A percentile compares a stretch with the other conserved stretches of the same genome.
phyloP scores from a whole-genome alignment of 768 basidiomycete species.

The Boletus tomentosulus region DNA sequence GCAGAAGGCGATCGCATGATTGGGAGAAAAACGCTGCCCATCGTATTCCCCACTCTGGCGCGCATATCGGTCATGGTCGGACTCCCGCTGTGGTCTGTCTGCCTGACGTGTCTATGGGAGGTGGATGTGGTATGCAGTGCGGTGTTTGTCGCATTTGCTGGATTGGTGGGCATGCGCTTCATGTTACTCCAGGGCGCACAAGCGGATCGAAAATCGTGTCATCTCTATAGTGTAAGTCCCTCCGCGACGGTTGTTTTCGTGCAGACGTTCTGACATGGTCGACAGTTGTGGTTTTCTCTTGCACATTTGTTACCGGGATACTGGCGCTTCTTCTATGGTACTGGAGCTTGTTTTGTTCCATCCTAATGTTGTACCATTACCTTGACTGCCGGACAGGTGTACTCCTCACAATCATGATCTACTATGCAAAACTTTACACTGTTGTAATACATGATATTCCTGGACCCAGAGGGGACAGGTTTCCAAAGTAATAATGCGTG shows the following conservation, averaged over 20 bases:
- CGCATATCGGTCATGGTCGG: slow-evolving; percentile 25
- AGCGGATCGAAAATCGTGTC: slow-evolving; percentile 28
- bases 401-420: background rate
- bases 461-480: too few relatives aligned
- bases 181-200: slow-evolving; percentile 17
- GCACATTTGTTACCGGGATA: slow-evolving; percentile 30
- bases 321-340: slow-evolving; percentile 25
- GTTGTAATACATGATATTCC: slow-evolving; percentile 5
- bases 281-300: slow-evolving; percentile 30
- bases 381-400: slow-evolving; percentile 5
- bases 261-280: background rate
- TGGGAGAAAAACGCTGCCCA: slow-evolving; percentile 42
- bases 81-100: slow-evolving; percentile 30
- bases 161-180: slow-evolving; percentile 24
- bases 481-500: too few relatives aligned
- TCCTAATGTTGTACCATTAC: slow-evolving; percentile 10
- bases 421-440: background rate
- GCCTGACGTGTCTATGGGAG: slow-evolving; percentile 24
- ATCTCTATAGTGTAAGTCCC: slow-evolving; percentile 29
- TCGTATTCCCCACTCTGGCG: slow-evolving; percentile 35
- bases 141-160: slow-evolving; percentile 24
- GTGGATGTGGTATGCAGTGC: slow-evolving; percentile 25
- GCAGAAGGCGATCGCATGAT: slow-evolving; percentile 38
- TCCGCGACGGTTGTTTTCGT: background rate
- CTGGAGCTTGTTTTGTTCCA: slow-evolving; percentile 6